These are phyloP conservation scores for Exophiala viscosa DNA, from an alignment of 2,329 filamentous ascomycete genomes.

Conservation along the genomic window DNA sequence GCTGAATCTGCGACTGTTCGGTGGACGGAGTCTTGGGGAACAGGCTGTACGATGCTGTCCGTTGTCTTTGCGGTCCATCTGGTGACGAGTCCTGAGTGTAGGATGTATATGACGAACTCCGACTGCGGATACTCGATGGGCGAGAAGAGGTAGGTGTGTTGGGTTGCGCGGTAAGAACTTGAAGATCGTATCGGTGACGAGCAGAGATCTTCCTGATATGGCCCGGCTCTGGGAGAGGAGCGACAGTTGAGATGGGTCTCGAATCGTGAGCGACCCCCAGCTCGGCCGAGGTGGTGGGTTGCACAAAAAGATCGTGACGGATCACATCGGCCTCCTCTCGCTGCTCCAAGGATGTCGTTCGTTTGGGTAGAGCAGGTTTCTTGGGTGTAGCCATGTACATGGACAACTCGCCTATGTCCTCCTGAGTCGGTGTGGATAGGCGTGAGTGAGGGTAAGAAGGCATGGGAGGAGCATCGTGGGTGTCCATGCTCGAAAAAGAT, in stretches of 20 bases:
- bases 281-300: background rate
- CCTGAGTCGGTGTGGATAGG: slow-evolving; percentile 12
- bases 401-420: slow-evolving; percentile 13
- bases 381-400: slow-evolving; percentile 15
- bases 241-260: slow-evolving; percentile 20
- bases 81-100: slow-evolving; percentile 7
- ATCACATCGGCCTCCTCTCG: background rate
- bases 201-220: slow-evolving; percentile 21
- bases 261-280: background rate
- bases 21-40: slow-evolving; percentile 17
- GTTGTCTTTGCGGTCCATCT: slow-evolving; percentile 2
- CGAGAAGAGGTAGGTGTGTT: slow-evolving; percentile 13
- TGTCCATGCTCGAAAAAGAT: slow-evolving; percentile 12
- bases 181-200: slow-evolving; percentile 17
- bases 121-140: slow-evolving; percentile 14
- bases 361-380: background rate
- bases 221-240: slow-evolving; percentile 20
- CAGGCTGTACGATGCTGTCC: slow-evolving; percentile 19
- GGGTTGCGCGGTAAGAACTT: background rate
- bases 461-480: background rate
- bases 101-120: slow-evolving; percentile 13
- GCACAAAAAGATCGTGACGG: slow-evolving; percentile 7
- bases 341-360: background rate
- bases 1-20: background rate
- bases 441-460: background rate